Evolutionary conservation across 2,329 filamentous ascomycete species (phyloP), one percentile per base, ranked within the genome.

Genomic region (Exophiala calicioides): DNA sequence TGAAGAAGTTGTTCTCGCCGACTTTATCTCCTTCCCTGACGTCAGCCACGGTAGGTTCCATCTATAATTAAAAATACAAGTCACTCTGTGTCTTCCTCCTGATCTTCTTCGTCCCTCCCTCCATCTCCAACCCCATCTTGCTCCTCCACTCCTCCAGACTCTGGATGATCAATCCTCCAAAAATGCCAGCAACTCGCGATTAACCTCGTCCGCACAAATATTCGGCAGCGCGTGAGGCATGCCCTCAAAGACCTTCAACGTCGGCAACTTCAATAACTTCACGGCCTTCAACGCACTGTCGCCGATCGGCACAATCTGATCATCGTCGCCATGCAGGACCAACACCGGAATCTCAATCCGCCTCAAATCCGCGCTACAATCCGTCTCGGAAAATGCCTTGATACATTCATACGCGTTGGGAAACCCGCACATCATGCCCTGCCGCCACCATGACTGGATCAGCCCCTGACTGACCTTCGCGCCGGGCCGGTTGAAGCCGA

Each of bases 361-460:
- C 54, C 65, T 65, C 39, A 72, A 49, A 51, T 71, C 68, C 32
- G 66, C 66, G 1, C 66, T 68, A 19, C 67, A 62, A 55, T 72
- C 67, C 3, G 68, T 71, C 58, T 71, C 68, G 1, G 66, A 68
- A 38, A 71, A 70, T 5, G 62, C 65, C 44, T 61, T 64, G 56
- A 71, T 62, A 35, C 62, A 69, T 45, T 72, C 68, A 46, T 72
- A 71, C 0, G 65, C 58, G 16, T 55, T 53, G 50, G 67, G 69
- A 55, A 69, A 68, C 7, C 68, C 62, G 15, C 62, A 56, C 40
- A 58, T 56, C 68, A 71, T 69, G 1, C 67, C 68, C 55, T 70
- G 66, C 47, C 59, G 53, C 60, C 62, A 72, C 69, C 68, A 72
- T 42, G 57, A 64, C 16, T 65, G 58, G 36, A 71, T 67, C 34